phyloP scores from a whole-genome alignment of 257 asterid species.

The Nicotiana benthamiana region DNA sequence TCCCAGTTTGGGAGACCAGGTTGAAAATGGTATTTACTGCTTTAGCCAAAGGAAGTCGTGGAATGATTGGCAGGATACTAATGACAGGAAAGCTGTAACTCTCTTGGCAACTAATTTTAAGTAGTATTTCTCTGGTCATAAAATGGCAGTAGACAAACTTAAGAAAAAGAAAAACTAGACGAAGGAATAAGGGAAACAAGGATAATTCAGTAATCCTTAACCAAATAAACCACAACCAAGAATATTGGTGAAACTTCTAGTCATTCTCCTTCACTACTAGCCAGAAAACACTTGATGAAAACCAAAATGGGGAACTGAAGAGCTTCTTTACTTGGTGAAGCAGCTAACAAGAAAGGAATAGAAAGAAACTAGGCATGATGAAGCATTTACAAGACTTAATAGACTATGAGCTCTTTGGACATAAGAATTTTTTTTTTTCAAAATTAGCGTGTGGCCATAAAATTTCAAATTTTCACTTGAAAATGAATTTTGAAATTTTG shows the following conservation, averaged over 20 bases:
- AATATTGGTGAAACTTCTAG: background rate
- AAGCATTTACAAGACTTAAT: no score
- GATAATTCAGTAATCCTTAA: background rate
- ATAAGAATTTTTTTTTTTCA: no score
- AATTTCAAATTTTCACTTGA: no score
- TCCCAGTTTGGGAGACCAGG: background rate
- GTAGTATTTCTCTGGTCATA: background rate
- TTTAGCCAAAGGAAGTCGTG: background rate
- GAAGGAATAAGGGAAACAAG: background rate
- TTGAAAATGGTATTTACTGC: background rate
- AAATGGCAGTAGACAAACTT: background rate
- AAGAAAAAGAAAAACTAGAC: background rate
- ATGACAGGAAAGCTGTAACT: background rate
- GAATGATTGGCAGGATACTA: background rate
- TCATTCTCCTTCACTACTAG: background rate
- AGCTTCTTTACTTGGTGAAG: background rate
- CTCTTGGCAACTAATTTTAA: background rate
- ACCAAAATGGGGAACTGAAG: background rate
- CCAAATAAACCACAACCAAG: slow-evolving; percentile 5
- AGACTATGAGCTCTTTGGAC: no score
- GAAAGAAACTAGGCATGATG: background rate
- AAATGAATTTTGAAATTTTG: no score
- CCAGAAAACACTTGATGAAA: background rate
- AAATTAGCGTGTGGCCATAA: no score
- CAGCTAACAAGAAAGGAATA: background rate